Percentiles rank a stretch among this genome's conserved stretches.
Conservation (phyloP, 176 grass and related monocot species). For the Phoenix dactylifera region DNA sequence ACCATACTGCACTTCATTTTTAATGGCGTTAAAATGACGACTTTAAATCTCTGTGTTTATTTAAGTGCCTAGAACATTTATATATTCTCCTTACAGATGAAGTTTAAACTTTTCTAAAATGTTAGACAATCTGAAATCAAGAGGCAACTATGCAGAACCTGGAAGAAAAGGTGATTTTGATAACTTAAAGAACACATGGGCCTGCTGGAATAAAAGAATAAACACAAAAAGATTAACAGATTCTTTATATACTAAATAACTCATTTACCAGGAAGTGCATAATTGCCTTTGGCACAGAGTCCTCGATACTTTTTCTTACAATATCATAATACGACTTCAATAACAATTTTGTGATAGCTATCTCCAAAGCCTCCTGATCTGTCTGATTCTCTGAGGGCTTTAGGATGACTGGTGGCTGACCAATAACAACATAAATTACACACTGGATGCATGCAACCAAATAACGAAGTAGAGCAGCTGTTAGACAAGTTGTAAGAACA, state of each 20-base stretch:
- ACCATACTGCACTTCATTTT: too few relatives aligned
- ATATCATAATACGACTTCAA: constrained; percentile 99
- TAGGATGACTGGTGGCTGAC: constrained; percentile 73
- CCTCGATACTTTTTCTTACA: constrained; percentile 94
- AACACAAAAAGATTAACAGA: neutral
- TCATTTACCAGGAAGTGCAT: constrained; percentile 91
- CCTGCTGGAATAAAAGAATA: neutral
- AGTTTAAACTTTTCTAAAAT: too few relatives aligned
- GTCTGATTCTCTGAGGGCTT: constrained; percentile 90
- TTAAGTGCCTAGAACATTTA: too few relatives aligned
- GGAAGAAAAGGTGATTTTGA: too few relatives aligned
- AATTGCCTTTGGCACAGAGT: constrained; percentile 87
- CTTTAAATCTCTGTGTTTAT: too few relatives aligned
- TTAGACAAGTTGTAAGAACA: constrained; percentile 3
- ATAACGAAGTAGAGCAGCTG: constrained; percentile 2
- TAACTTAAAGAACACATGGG: neutral
- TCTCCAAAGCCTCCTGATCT: constrained; percentile 92
- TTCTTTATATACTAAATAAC: neutral
- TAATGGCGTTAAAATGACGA: too few relatives aligned
- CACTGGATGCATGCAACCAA: constrained; percentile 15
- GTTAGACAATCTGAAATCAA: too few relatives aligned
- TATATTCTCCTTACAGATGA: too few relatives aligned
- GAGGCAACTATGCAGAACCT: too few relatives aligned
- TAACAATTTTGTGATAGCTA: constrained; percentile 91
- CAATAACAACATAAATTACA: constrained; percentile 24